These are phyloP conservation scores for Trametes sanguinea DNA, from an alignment of 768 basidiomycete species.

Conservation along the genomic window DNA sequence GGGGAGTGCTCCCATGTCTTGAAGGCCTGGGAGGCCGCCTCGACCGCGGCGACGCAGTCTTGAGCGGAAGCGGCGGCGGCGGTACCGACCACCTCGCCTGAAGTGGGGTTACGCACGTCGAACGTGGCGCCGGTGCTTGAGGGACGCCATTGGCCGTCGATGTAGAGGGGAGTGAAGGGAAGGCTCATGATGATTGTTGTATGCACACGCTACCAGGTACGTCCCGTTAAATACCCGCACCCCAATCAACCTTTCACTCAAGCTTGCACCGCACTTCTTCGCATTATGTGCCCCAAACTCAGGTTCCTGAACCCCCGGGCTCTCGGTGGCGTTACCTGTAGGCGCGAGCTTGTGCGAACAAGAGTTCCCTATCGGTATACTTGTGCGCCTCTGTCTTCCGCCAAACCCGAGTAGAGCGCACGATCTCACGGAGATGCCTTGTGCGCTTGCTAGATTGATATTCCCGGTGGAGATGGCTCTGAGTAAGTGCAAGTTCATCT, in stretches of 20 bases:
- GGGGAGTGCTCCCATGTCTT: constrained; percentile 47
- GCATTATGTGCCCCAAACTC: too few relatives aligned
- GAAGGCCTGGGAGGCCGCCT: constrained; percentile 49
- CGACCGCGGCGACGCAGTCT: constrained; percentile 40
- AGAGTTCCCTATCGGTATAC: too few relatives aligned
- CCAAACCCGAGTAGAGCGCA: too few relatives aligned
- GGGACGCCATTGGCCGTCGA: constrained; percentile 41
- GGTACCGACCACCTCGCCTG: constrained; percentile 44
- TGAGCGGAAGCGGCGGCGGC: constrained; percentile 45
- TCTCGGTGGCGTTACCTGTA: too few relatives aligned
- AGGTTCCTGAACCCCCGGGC: too few relatives aligned
- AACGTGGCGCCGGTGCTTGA: constrained; percentile 45
- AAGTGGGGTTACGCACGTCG: constrained; percentile 47
- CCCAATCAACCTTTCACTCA: neutral
- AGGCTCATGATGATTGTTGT: neutral
- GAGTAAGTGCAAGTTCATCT: too few relatives aligned
- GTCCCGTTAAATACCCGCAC: neutral
- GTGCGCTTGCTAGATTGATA: too few relatives aligned
- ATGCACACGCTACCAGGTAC: too few relatives aligned
- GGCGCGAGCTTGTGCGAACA: too few relatives aligned
- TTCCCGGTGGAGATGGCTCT: too few relatives aligned
- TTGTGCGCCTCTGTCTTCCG: too few relatives aligned
- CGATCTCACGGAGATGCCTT: too few relatives aligned
- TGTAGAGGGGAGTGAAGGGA: constrained; percentile 39
- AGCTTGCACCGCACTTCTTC: neutral